Percentiles rank a stretch among this genome's conserved stretches.
Evolutionary conservation across 345 rosid species (phyloP).

Genomic region (Lagerstroemia speciosa): DNA sequence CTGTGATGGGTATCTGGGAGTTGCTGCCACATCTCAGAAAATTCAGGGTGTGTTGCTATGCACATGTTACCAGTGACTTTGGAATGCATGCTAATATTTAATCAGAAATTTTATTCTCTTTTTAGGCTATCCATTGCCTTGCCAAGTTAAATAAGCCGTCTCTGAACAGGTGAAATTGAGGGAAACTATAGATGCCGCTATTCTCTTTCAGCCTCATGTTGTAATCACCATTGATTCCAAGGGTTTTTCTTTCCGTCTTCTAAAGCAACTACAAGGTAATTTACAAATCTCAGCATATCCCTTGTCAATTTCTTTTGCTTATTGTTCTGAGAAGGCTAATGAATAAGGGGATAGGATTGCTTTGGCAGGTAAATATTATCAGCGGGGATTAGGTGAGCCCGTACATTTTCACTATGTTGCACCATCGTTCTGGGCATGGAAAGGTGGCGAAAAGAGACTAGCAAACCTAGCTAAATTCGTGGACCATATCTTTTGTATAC

Average conservation of each 20-base stretch:
- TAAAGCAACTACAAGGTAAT: slow-evolving; percentile 68
- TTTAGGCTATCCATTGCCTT: not conserved
- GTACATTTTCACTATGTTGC: slow-evolving; percentile 84
- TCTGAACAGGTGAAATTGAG: slow-evolving; percentile 48
- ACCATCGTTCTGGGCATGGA: slow-evolving; percentile 98
- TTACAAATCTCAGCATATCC: slow-evolving; percentile 11
- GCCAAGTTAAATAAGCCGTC: not conserved
- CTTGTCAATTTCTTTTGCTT: slow-evolving; percentile 11
- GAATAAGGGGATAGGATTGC: slow-evolving; percentile 29
- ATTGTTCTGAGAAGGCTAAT: slow-evolving; percentile 25
- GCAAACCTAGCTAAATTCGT: slow-evolving; percentile 51
- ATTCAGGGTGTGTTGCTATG: slow-evolving; percentile 51
- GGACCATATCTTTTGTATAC: slow-evolving; percentile 89
- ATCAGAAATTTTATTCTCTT: not conserved
- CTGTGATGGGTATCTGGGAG: slow-evolving; percentile 96
- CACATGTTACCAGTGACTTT: not conserved
- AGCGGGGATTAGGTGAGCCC: slow-evolving; percentile 23
- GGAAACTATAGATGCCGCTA: slow-evolving; percentile 63
- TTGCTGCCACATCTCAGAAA: slow-evolving; percentile 67
- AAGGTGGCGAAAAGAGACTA: slow-evolving; percentile 84
- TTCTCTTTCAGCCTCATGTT: slow-evolving; percentile 65
- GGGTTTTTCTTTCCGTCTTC: slow-evolving; percentile 83
- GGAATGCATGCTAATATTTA: not conserved
- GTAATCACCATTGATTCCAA: slow-evolving; percentile 89
- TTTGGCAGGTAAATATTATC: slow-evolving; percentile 74